phyloP scores from a whole-genome alignment of 2,329 filamentous ascomycete species.

The Talaromyces rugulosus region DNA sequence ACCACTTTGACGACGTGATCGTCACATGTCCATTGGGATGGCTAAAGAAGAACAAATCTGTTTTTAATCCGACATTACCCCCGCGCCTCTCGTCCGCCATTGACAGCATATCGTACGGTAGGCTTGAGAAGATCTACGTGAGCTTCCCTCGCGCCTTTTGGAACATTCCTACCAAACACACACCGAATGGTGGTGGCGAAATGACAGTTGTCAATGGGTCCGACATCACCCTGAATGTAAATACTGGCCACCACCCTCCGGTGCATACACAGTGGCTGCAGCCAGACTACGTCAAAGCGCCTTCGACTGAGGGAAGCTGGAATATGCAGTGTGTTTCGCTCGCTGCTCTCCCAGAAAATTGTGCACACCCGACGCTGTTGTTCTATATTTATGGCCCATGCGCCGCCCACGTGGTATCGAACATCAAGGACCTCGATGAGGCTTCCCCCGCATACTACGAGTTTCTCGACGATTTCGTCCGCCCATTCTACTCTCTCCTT shows the following conservation, averaged over 20 bases:
- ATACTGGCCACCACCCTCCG: conserved; percentile 36
- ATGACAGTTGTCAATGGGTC: conserved; percentile 8
- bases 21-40: conserved; percentile 52
- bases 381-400: conserved; percentile 60
- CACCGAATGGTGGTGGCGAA: conserved; percentile 10
- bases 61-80: conserved; percentile 45
- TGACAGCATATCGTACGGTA: conserved; percentile 44
- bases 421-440: conserved; percentile 25
- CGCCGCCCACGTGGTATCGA: conserved; percentile 35
- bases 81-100: conserved; percentile 42
- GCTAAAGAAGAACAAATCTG: conserved; percentile 45
- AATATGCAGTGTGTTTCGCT: conserved; percentile 75
- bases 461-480: conserved; percentile 63
- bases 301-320: conserved; percentile 60
- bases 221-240: conserved; percentile 1
- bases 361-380: conserved; percentile 73
- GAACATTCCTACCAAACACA: conserved; percentile 42
- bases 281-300: conserved; percentile 61
- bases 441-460: conserved; percentile 47
- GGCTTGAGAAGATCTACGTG: conserved; percentile 51
- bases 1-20: conserved; percentile 49
- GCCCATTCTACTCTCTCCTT: conserved; percentile 72
- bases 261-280: conserved; percentile 74
- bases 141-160: conserved; percentile 75
- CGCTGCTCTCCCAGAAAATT: conserved; percentile 55